Percentiles rank a stretch among this genome's conserved stretches.
Evolutionary conservation across 352 stramenopile species (phyloP).

Genomic region (Thalassiosira gravida): DNA sequence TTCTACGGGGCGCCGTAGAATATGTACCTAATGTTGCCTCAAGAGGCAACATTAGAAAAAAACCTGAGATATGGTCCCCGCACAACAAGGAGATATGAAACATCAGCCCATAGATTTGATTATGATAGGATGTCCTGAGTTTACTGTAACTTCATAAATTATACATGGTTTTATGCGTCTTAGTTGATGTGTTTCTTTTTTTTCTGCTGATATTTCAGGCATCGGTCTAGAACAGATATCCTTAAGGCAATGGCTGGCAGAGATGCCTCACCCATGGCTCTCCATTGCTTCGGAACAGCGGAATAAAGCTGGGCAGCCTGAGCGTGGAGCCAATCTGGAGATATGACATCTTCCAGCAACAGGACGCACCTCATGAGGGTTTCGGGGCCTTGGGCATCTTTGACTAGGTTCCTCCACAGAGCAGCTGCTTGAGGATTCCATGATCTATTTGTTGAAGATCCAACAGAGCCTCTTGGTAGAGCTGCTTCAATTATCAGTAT

Average conservation of each 20-base stretch:
- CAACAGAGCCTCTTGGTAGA: constrained; percentile 76
- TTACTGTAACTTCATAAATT: background rate
- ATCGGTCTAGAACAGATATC: constrained; percentile 77
- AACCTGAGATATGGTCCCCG: no score
- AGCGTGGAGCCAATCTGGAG: constrained; percentile 72
- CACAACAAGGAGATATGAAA: no score
- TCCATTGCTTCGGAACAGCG: constrained; percentile 72
- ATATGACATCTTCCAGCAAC: constrained; percentile 81
- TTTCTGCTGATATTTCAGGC: constrained; percentile 70
- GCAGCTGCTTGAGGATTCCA: constrained; percentile 70
- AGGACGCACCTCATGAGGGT: constrained; percentile 78
- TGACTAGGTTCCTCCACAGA: constrained; percentile 75
- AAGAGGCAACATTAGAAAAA: no score
- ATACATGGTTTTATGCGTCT: background rate
- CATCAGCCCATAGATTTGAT: no score
- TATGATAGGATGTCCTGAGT: no score
- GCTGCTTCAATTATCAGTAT: constrained; percentile 82
- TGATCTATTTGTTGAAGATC: constrained; percentile 57
- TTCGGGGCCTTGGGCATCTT: constrained; percentile 67
- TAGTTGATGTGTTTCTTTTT: constrained; percentile 21
- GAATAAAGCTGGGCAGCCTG: constrained; percentile 73
- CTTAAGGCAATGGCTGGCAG: constrained; percentile 73
- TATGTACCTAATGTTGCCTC: no score
- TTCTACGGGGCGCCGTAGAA: no score
- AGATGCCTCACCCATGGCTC: constrained; percentile 77